These are phyloP conservation scores for Erigeron canadensis DNA, from an alignment of 129 eudicot genomes.

Conservation along the genomic window DNA sequence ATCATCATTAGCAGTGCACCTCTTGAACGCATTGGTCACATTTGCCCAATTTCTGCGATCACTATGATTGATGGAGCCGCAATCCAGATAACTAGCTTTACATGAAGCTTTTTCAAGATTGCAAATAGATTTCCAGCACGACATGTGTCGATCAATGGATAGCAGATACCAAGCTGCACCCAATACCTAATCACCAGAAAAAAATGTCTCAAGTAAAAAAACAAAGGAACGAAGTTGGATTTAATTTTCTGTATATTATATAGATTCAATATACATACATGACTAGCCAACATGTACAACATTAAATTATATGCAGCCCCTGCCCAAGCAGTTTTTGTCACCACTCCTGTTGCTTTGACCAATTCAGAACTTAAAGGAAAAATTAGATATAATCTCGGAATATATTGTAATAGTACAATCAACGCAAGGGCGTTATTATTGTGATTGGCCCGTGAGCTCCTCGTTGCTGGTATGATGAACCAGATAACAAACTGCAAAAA, in stretches of 20 bases:
- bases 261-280: constrained; percentile 53
- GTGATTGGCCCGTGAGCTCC: constrained; percentile 67
- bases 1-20: constrained; percentile 60
- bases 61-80: constrained; percentile 39
- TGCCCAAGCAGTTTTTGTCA: constrained; percentile 99
- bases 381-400: constrained; percentile 90
- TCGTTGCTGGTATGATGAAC: constrained; percentile 92
- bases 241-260: background rate
- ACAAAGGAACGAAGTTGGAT: background rate
- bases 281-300: constrained; percentile 94
- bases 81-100: constrained; percentile 58
- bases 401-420: constrained; percentile 82
- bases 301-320: constrained; percentile 93
- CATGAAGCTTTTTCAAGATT: constrained; percentile 50
- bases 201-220: background rate
- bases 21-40: constrained; percentile 51
- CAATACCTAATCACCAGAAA: constrained; percentile 53
- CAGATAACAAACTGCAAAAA: constrained; percentile 79
- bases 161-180: constrained; percentile 98
- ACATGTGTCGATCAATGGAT: constrained; percentile 89
- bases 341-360: constrained; percentile 94
- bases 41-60: constrained; percentile 61
- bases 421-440: constrained; percentile 94
- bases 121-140: constrained; percentile 94
- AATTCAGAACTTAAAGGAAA: constrained; percentile 94